Evolutionary conservation across 768 basidiomycete species (phyloP), one percentile per base, ranked within the genome.

Genomic region (Phanerochaete sordida): DNA sequence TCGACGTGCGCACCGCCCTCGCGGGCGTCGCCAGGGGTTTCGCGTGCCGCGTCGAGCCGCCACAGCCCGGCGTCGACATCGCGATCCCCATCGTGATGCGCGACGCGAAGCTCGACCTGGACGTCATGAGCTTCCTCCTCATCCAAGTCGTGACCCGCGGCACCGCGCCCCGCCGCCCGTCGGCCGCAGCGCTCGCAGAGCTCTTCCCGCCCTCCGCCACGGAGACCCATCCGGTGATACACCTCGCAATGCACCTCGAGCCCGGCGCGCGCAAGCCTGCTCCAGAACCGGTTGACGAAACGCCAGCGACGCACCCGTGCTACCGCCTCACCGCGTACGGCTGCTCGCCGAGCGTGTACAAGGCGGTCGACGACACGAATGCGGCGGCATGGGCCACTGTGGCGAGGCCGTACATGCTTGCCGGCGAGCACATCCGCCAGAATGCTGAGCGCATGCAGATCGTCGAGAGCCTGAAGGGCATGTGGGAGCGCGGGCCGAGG

Each of bases 31-130:
- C 66, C 28, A 65, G 73, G 43, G 63, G 64, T 21, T 66, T 68
- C 64, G 72, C 70, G 3, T 61, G 70, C 47, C 65, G 69, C 23
- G 59, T 67, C 39, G 55, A 58, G 21, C 16, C 51, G 26, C 27
- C 26, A 15, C 61, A 70, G 35, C 15, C 50, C 3, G n/a, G 46
- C 28, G 61, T 72, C 11, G 68, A 75, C 63, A 47, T 68, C 50
- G 56, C 68, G 54, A 54, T 74, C 13, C 74, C 73, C 12, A 49
- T 74, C 26, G 60, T 72, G 13, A 58, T 73, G 27, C 11, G 15
- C n/a, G 39, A 59, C 2, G 56, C 58, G 11, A 28, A 15, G 15
- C 47, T 70, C 35, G 6, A 16, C 16, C 45, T 58, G 52, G 44
- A 58, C 2, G 39, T 39, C 26, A 68, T 70, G 63, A 54, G 61